Evolutionary conservation across 257 asterid species (phyloP), one percentile per base, ranked within the genome.

Genomic region (Scutellaria barbata): DNA sequence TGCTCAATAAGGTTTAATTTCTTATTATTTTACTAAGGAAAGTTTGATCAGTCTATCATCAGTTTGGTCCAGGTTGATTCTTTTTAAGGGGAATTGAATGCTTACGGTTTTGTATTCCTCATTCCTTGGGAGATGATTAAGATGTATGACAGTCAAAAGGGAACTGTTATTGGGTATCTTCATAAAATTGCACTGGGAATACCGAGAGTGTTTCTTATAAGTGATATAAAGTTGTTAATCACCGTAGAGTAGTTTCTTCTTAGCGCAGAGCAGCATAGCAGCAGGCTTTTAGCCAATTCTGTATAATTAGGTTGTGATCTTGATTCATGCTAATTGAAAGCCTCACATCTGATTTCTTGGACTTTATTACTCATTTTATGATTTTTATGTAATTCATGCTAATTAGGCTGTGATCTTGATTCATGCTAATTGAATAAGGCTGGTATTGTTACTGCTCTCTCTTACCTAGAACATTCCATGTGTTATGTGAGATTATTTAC

Each of bases 1-100:
- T 91, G 45, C 99, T 94, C 76, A 87, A 83, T 60, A 94, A 91
- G 96, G 97, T 89, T 72, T 58, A 6, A 14, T 40, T 37, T 77
- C 37, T 59, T 20, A 10, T 46, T 10, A 10, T 40, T 25, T 30
- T 20, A 13, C 30, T 57, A 13, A 22, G 0, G 10, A 2, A 1
- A 8, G 18, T 18, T 10, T 33, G 52, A 41, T 63, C n/a, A 13
- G 4, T 51, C 43, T 62, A 10, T 42, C 55, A 30, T 59, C 12
- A 20, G 12, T 66, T 45, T 53, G 47, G 62, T 63, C 57, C 58
- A 41, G 17, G 25, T 33, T 13, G 43, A 22, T 4, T 50, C 56
- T 25, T 5, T 47, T 5, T 47, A 33, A 63, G 64, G 42, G 6
- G 61, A 30, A 30, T 51, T 30, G 47, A 35, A 41, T 35, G 66